Percentiles rank a stretch among this genome's conserved stretches.
phyloP scores from a whole-genome alignment of 2,329 filamentous ascomycete species.

The Aspergillus brunneoviolaceus region DNA sequence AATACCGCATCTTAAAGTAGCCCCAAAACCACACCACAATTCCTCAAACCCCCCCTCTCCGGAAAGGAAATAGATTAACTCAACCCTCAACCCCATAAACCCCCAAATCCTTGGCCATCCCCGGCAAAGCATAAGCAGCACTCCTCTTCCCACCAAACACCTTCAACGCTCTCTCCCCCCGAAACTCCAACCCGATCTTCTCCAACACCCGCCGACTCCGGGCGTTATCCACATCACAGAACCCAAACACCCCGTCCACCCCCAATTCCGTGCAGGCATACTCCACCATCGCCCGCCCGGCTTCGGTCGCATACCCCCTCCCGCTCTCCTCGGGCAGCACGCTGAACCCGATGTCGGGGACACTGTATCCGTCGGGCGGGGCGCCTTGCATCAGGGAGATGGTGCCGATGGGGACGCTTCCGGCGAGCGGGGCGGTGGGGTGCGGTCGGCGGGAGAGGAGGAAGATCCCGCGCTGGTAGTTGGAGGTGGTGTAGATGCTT shows the following conservation, averaged over 20 bases:
- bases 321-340: neutral
- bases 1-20: no score
- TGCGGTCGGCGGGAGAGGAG: neutral
- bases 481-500: neutral
- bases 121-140: neutral
- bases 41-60: neutral
- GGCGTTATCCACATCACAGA: neutral
- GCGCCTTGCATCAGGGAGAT: neutral
- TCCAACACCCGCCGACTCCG: neutral
- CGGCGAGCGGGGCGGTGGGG: neutral
- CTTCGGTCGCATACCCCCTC: neutral
- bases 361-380: neutral
- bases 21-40: no score
- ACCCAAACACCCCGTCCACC: neutral
- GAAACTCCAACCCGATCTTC: neutral
- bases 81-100: constrained; percentile 13
- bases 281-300: neutral
- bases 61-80: neutral
- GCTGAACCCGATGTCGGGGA: neutral
- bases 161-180: neutral
- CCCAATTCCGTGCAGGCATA: neutral
- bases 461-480: neutral
- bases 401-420: neutral
- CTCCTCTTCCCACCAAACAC: neutral
- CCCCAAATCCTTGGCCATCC: constrained; percentile 1